Evolutionary conservation across 106 monocot species (phyloP).

Genomic region (Dendrobium officinale): DNA sequence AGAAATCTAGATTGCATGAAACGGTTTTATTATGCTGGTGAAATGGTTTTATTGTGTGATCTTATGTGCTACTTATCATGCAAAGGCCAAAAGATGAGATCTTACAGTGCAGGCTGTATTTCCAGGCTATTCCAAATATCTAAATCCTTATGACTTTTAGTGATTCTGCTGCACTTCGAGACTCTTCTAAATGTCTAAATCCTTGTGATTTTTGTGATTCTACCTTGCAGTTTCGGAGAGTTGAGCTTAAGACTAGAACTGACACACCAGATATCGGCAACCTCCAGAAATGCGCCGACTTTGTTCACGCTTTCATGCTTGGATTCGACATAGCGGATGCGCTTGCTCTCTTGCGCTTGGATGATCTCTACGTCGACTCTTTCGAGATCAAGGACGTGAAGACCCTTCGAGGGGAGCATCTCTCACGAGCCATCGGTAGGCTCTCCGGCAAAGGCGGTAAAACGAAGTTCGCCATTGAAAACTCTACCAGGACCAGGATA

Average conservation of each 20-base stretch:
- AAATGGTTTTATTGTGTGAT: too few relatives aligned
- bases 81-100: too few relatives aligned
- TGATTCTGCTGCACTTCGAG: background rate
- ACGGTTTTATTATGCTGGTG: too few relatives aligned
- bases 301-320: conserved; percentile 90
- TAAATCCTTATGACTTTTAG: background rate
- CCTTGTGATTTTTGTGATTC: background rate
- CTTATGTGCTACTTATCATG: too few relatives aligned
- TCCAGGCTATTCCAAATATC: too few relatives aligned
- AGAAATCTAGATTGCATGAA: too few relatives aligned
- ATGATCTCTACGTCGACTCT: conserved; percentile 84
- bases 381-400: conserved; percentile 97
- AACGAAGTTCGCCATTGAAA: conserved; percentile 90
- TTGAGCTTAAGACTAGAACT: conserved; percentile 55
- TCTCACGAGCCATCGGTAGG: conserved; percentile 79
- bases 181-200: too few relatives aligned
- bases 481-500: conserved; percentile 78
- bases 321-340: conserved; percentile 82
- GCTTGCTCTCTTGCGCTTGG: conserved; percentile 72
- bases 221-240: conserved; percentile 35
- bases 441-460: conserved; percentile 90
- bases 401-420: conserved; percentile 74
- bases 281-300: conserved; percentile 87
- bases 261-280: conserved; percentile 75
- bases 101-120: too few relatives aligned